These are phyloP conservation scores for Gonapodya sp. DNA, from an alignment of 192 early-diverging fungal species.

Conservation along the genomic window DNA sequence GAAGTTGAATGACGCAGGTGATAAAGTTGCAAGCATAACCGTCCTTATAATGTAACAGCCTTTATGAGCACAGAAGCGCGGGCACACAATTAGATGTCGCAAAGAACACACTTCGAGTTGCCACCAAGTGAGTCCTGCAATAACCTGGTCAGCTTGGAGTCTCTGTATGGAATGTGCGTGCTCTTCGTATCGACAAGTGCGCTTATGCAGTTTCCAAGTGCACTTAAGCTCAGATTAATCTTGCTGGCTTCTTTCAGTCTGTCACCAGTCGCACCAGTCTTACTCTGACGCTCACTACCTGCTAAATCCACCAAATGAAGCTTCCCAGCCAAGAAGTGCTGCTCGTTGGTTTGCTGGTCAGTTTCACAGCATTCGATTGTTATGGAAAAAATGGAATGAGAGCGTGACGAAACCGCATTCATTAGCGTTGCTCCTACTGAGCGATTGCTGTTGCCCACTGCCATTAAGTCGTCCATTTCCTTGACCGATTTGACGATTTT, in stretches of 20 bases:
- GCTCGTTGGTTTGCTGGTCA: conserved; percentile 39
- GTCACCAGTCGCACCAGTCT: conserved; percentile 53
- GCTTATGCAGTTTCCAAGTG: conserved; percentile 54
- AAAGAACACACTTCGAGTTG: conserved; percentile 41
- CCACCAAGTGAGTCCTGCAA: conserved; percentile 57
- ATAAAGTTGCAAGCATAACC: conserved; percentile 53
- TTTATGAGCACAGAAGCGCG: background rate
- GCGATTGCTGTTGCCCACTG: conserved; percentile 39
- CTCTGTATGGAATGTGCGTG: conserved; percentile 51
- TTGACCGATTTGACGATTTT: conserved; percentile 46
- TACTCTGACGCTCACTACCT: conserved; percentile 48
- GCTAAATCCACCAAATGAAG: conserved; percentile 55
- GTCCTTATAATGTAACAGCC: conserved; percentile 31
- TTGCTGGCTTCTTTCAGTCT: conserved; percentile 55
- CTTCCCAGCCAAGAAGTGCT: conserved; percentile 46
- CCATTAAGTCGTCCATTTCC: conserved; percentile 48
- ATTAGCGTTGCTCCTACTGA: conserved; percentile 56
- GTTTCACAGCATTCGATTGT: conserved; percentile 43
- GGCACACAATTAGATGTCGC: no score
- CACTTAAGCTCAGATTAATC: conserved; percentile 50
- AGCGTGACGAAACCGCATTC: conserved; percentile 47
- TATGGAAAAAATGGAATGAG: conserved; percentile 57
- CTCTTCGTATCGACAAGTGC: conserved; percentile 53
- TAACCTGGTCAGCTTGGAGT: conserved; percentile 52
- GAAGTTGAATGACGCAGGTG: conserved; percentile 48